phyloP scores from a whole-genome alignment of 73 alveolate species.

The Breviolum minutum region DNA sequence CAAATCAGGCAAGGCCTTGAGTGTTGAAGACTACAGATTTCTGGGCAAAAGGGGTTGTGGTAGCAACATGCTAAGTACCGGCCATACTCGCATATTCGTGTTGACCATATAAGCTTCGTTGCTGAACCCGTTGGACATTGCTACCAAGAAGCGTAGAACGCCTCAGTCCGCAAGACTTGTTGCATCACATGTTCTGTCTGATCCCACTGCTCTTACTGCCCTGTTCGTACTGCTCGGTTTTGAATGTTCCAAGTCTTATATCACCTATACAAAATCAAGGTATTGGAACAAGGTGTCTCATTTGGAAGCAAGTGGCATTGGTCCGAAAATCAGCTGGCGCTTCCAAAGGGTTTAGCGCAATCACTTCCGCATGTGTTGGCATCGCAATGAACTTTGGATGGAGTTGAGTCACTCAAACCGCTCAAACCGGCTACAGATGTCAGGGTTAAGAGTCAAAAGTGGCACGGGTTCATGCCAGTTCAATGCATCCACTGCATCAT shows the following conservation, averaged over 20 bases:
- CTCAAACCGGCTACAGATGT: background rate
- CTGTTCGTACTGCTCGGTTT: background rate
- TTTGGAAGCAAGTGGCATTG: background rate
- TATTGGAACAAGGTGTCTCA: background rate
- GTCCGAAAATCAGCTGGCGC: constrained; percentile 88
- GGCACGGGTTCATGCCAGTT: background rate
- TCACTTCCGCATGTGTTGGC: constrained; percentile 90
- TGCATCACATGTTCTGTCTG: background rate
- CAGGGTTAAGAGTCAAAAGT: too few relatives aligned
- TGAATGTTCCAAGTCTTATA: background rate
- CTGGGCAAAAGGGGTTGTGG: background rate
- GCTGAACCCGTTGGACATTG: background rate
- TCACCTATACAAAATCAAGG: background rate
- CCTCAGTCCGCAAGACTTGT: background rate
- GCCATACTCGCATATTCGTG: background rate
- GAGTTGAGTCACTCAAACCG: background rate
- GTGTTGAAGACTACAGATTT: background rate
- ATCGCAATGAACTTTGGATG: background rate
- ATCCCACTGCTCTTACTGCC: background rate
- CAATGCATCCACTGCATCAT: background rate
- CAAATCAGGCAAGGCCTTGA: background rate
- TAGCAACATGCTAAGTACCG: background rate
- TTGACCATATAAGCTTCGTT: too few relatives aligned
- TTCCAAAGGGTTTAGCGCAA: constrained; percentile 85
- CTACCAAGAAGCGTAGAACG: constrained; percentile 41